Evolutionary conservation across 345 rosid species (phyloP), one percentile per base, ranked within the genome.

Genomic region (Balakata baccata): DNA sequence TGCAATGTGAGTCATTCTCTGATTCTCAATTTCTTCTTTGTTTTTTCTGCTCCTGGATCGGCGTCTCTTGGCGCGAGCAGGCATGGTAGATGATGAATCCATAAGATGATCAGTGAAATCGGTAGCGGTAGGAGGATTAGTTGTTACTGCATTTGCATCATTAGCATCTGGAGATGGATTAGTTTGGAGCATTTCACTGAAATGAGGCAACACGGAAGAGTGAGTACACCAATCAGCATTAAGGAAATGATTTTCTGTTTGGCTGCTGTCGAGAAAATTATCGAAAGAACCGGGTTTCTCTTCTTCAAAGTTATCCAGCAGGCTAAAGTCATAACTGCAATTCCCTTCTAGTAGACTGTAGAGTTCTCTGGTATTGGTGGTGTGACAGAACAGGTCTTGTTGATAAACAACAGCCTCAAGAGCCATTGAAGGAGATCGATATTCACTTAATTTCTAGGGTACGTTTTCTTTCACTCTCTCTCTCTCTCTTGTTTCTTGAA

Each of bases 1-100:
- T 6, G 98, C 92, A 90, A 94, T 94, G 91, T 94, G 98, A 69
- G 94, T 87, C 96, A 89, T 92, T 82, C 98, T 92, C 77, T 94
- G 98, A 58, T 85, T 88, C 86, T 86, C 89, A 39, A 88, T 86
- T n/a, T 94, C 98, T 74, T 89, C 47, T 10, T 43, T 43, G 47
- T 43, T 43, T 10, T 43, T 43, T 64, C 78, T 78, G 41, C 77
- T 85, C 83, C 86, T 89, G 41, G 88, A 69, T 47, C 97, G 86
- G 18, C 94, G 85, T 73, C 97, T 76, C 76, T 86, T 89, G 9
- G 83, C 84, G 13, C 89, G 85, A 66, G 72, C 61, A 49, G 76
- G 53, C 13, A 62, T 54, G 38, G 46, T 60, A 20, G 81, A 25
- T 5, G 81, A 50, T 2, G 72, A 12, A 22, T 77, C 87, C 43